Base-by-base conservation (phyloP, 495 filamentous ascomycete species). In the Monascus purpureus region DNA sequence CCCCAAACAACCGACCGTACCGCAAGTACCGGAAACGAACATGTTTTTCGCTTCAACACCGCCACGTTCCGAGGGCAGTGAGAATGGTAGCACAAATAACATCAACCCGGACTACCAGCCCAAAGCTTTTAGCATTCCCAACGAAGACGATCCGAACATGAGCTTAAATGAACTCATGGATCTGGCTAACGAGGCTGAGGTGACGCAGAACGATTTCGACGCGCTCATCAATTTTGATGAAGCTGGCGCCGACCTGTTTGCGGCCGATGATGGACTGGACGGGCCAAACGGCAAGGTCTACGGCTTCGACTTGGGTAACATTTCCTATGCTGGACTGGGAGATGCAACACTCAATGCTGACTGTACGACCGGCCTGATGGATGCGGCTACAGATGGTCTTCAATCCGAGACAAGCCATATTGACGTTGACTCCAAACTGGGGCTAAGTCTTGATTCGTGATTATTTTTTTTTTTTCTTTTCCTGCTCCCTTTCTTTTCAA, bases 171-270 rank as follows among this genome's bases (percentile, higher is more conserved):
- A 66, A 27, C 45, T 64, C 17, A 66, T 64, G 52, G 60, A 61
- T 36, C 31, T 64, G 25, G 60, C 62, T 17, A 64, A 64, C 28
- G 57, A 64, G 32, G 62, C 58, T 11, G 62, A 66, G 32, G 58
- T 64, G n/a, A 64, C 56, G 1, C 60, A 64, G 29, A 64, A 66
- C 24, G 62, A 66, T 29, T 66, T 66, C 27, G 62, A 66, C 29
- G 60, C 59, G 1, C 31, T 66, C 29, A 61, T 66, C 40, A 66
- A 66, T 32, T 64, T 64, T 27, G 62, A 66, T 14, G 58, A 64
- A 26, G 46, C 53, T 8, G 50, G 49, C 0, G 51, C 47, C n/a
- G 61, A 63, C 7, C 46, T 59, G 26, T 55, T 63, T 12, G 38
- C 42, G 9, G 41, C 48, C 9, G 56, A 62, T 4, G 51, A 58